phyloP scores from a whole-genome alignment of 208 protist species.

The Wallacemonas collosoma region DNA sequence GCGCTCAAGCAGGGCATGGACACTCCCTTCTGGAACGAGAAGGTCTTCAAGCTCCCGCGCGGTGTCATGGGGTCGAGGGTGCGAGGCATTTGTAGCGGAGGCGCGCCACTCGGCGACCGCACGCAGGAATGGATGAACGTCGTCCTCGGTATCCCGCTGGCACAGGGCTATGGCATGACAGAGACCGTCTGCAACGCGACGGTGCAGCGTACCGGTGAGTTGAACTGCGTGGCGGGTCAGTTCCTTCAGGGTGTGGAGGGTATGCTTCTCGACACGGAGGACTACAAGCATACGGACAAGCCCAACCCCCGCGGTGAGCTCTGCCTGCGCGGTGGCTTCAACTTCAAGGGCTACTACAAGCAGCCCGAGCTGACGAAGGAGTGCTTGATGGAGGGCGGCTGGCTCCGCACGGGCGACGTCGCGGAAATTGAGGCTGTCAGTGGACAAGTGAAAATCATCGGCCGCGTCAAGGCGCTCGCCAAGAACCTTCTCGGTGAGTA shows the following conservation, averaged over 20 bases:
- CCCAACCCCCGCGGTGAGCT: slow-evolving; percentile 88
- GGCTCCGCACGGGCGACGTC: slow-evolving; percentile 91
- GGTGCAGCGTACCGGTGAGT: slow-evolving; percentile 70
- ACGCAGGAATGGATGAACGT: slow-evolving; percentile 89
- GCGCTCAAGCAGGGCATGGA: slow-evolving; percentile 74
- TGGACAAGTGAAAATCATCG: slow-evolving; percentile 66
- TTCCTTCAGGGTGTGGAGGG: slow-evolving; percentile 78
- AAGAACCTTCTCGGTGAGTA: slow-evolving; percentile 91
- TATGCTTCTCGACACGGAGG: slow-evolving; percentile 90
- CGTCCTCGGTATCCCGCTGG: slow-evolving; percentile 58
- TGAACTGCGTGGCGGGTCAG: slow-evolving; percentile 69
- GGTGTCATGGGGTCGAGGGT: slow-evolving; percentile 65
- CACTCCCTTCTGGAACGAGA: slow-evolving; percentile 86
- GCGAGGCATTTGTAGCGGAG: slow-evolving; percentile 74
- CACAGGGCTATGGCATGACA: slow-evolving; percentile 92
- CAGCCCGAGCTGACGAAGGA: slow-evolving; percentile 77
- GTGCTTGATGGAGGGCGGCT: slow-evolving; percentile 69
- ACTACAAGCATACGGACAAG: slow-evolving; percentile 84
- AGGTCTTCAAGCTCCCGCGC: slow-evolving; percentile 70
- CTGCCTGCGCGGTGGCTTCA: slow-evolving; percentile 63
- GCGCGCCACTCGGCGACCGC: slow-evolving; percentile 73
- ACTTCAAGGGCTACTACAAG: slow-evolving; percentile 91
- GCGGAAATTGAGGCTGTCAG: slow-evolving; percentile 51
- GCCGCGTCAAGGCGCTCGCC: slow-evolving; percentile 88
- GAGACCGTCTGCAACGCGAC: slow-evolving; percentile 80